Percentiles rank a stretch among this genome's conserved stretches.
Evolutionary conservation across 345 rosid genomes (phyloP).

Genomic region (Adansonia digitata): DNA sequence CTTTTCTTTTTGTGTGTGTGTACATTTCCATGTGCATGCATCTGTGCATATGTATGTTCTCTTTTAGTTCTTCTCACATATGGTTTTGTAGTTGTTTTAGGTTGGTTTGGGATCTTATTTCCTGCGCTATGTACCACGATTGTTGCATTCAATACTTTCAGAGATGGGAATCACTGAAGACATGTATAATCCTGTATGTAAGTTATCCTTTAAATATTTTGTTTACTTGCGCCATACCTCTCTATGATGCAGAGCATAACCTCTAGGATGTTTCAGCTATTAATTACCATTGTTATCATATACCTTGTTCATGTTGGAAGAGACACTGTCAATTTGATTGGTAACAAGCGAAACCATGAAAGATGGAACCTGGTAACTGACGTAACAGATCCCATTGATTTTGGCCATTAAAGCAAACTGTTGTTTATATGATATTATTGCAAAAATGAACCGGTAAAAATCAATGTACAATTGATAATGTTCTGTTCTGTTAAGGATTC

Average conservation of each 20-base stretch:
- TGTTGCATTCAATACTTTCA: slow-evolving; percentile 48
- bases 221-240: not conserved
- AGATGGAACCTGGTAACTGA: not conserved
- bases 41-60: not conserved
- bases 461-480: not conserved
- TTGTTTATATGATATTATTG: not conserved
- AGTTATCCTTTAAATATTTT: slow-evolving; percentile 32
- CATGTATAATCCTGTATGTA: slow-evolving; percentile 98
- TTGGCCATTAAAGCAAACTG: not conserved
- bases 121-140: slow-evolving; percentile 64
- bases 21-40: not conserved
- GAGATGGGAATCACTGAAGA: slow-evolving; percentile 92
- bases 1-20: not conserved
- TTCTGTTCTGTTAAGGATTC: not conserved
- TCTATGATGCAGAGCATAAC: not conserved
- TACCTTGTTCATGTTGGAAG: not conserved
- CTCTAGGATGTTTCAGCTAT: not conserved
- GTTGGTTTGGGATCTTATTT: slow-evolving; percentile 88
- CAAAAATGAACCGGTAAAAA: not conserved
- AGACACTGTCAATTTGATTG: not conserved
- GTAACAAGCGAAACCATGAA: not conserved
- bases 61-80: slow-evolving; percentile 9
- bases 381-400: not conserved
- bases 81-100: slow-evolving; percentile 30
- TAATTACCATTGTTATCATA: not conserved